Conservation (phyloP, 2,329 filamentous ascomycete genomes). For the Aspergillus puulaauensis region DNA sequence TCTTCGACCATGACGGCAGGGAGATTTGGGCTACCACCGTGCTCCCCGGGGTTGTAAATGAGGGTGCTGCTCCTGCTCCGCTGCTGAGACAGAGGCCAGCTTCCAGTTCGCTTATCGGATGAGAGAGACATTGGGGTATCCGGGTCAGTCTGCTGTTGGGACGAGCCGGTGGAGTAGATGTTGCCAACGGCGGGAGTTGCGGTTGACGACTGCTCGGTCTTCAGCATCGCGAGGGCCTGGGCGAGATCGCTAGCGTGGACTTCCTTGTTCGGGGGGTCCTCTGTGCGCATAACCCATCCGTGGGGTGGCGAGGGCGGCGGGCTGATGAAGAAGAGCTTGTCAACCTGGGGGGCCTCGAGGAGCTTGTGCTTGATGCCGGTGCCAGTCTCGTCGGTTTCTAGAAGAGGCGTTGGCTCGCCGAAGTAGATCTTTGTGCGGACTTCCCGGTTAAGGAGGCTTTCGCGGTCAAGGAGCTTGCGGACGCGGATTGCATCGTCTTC, state of each 20-base stretch:
- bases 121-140: constrained; percentile 38
- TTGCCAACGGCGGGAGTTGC: neutral
- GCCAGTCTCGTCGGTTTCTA: constrained; percentile 24
- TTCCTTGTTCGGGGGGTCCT: constrained; percentile 65
- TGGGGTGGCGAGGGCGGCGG: constrained; percentile 64
- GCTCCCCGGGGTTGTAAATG: constrained; percentile 63
- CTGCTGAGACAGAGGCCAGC: constrained; percentile 34
- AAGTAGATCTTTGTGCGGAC: constrained; percentile 52
- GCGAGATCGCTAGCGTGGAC: constrained; percentile 64
- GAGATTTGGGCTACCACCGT: constrained; percentile 59
- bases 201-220: constrained; percentile 24
- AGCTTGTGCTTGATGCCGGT: constrained; percentile 44
- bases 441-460: constrained; percentile 31
- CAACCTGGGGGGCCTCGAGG: constrained; percentile 56
- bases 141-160: constrained; percentile 21
- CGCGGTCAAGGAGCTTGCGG: constrained; percentile 44
- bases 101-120: constrained; percentile 31
- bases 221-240: constrained; percentile 54
- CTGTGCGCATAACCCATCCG: constrained; percentile 63
- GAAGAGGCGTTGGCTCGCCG: constrained; percentile 51
- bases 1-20: constrained; percentile 66
- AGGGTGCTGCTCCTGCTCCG: constrained; percentile 57
- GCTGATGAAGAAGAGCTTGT: constrained; percentile 66
- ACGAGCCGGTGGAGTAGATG: neutral
- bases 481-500: constrained; percentile 43